Evolutionary conservation across 306 rosid genomes (phyloP).

Genomic region (Cyclanthera cordifolia): DNA sequence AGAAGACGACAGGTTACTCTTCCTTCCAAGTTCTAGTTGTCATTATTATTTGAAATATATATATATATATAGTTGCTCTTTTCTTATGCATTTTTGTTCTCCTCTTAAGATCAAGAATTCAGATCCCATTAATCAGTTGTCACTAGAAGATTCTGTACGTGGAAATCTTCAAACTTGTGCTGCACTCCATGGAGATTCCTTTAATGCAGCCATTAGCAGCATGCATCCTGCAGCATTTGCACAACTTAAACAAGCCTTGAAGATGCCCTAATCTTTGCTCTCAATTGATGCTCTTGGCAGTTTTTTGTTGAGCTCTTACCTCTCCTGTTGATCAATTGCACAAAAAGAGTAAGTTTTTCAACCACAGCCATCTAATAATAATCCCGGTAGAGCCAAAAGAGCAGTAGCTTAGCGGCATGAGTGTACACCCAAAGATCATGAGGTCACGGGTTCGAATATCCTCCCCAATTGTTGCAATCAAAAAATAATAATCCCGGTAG

Average conservation of each 20-base stretch:
- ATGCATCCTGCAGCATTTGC: constrained; percentile 82
- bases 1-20: constrained; percentile 69
- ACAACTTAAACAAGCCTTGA: constrained; percentile 79
- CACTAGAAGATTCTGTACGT: constrained; percentile 66
- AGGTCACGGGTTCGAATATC: no score
- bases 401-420: no score
- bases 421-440: no score
- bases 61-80: not conserved
- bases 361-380: not conserved
- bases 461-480: no score
- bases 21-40: constrained; percentile 12
- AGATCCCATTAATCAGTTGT: constrained; percentile 73
- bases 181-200: constrained; percentile 85
- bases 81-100: constrained; percentile 17
- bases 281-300: not conserved
- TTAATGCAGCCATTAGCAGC: constrained; percentile 58
- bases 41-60: constrained; percentile 8
- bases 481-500: not conserved
- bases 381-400: no score
- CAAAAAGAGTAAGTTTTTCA: constrained; percentile 8
- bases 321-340: constrained; percentile 1
- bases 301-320: not conserved
- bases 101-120: constrained; percentile 57
- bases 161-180: constrained; percentile 88
- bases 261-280: constrained; percentile 38